phyloP scores from a whole-genome alignment of 805 yeast species.

The Wickerhamomyces silvicola region DNA sequence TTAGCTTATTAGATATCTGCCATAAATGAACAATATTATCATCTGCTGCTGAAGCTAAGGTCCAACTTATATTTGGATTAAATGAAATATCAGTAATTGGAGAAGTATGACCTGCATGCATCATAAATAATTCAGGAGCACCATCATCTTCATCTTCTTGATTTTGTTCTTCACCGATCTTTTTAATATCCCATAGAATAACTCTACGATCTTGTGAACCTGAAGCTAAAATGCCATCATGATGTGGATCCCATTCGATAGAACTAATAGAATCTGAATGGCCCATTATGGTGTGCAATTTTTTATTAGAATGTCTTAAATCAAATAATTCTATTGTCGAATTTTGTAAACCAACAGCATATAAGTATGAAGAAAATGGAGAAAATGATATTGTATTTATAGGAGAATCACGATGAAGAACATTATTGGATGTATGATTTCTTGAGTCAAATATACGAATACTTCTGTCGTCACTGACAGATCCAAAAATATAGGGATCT shows the following conservation, averaged over 20 bases:
- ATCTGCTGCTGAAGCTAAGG: slow-evolving; percentile 51
- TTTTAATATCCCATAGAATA: slow-evolving; percentile 72
- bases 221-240: slow-evolving; percentile 72
- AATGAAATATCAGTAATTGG: slow-evolving; percentile 67
- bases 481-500: slow-evolving; percentile 44
- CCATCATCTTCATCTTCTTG: slow-evolving; percentile 91
- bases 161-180: slow-evolving; percentile 77
- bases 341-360: slow-evolving; percentile 68
- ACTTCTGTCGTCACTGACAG: slow-evolving; percentile 67
- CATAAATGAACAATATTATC: slow-evolving; percentile 40
- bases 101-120: slow-evolving; percentile 89
- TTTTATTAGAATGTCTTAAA: slow-evolving; percentile 39
- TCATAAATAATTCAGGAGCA: slow-evolving; percentile 80
- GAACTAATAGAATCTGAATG: slow-evolving; percentile 69
- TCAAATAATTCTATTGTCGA: slow-evolving; percentile 63
- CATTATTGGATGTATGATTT: slow-evolving; percentile 20
- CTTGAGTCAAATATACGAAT: slow-evolving; percentile 52
- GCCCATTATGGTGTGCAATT: slow-evolving; percentile 71
- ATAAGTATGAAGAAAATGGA: slow-evolving; percentile 47
- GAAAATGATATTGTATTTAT: slow-evolving; percentile 66
- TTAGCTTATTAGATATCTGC: slow-evolving; percentile 33
- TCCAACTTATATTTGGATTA: slow-evolving; percentile 67
- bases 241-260: slow-evolving; percentile 71
- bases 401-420: slow-evolving; percentile 27
- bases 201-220: slow-evolving; percentile 74